Conservation (phyloP, 805 yeast species). For the Wickerhamiella dianesei region DNA sequence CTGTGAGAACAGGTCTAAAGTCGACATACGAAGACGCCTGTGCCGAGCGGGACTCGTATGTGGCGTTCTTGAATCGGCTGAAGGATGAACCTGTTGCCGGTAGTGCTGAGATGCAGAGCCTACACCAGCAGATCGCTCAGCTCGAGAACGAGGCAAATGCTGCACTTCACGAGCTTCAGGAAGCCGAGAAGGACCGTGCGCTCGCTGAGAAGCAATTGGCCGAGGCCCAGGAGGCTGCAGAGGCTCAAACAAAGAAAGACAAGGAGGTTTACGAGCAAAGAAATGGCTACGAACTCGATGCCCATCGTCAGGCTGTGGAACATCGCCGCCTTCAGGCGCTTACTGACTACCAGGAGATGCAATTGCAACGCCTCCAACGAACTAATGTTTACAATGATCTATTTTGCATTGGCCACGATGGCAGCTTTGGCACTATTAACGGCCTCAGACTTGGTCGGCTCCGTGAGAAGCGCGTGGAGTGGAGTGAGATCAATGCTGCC, state of each 20-base stretch:
- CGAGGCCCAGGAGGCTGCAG: conserved; percentile 31
- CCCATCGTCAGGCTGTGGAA: conserved; percentile 38
- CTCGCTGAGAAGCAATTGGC: conserved; percentile 29
- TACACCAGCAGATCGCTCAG: conserved; percentile 34
- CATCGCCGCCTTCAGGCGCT: conserved; percentile 50
- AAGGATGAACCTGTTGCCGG: conserved; percentile 40
- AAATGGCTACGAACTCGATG: conserved; percentile 44
- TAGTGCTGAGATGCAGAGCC: conserved; percentile 31
- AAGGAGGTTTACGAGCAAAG: conserved; percentile 38
- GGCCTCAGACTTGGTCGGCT: conserved; percentile 68
- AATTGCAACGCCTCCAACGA: conserved; percentile 55
- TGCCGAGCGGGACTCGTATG: conserved; percentile 65
- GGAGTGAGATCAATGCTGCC: conserved; percentile 88
- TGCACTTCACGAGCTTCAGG: conserved; percentile 26
- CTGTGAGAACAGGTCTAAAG: conserved; percentile 50
- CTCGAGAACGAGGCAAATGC: conserved; percentile 30
- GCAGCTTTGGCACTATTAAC: conserved; percentile 76
- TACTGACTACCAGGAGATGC: conserved; percentile 47
- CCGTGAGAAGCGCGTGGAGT: conserved; percentile 49
- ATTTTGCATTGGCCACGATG: conserved; percentile 72
- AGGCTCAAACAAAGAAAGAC: conserved; percentile 19
- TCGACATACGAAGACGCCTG: conserved; percentile 57
- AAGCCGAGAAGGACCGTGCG: conserved; percentile 23
- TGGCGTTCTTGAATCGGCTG: conserved; percentile 56
- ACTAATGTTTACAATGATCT: conserved; percentile 74